phyloP scores from a whole-genome alignment of 1,139 yeast species.

The Saccharomyces uvarum region DNA sequence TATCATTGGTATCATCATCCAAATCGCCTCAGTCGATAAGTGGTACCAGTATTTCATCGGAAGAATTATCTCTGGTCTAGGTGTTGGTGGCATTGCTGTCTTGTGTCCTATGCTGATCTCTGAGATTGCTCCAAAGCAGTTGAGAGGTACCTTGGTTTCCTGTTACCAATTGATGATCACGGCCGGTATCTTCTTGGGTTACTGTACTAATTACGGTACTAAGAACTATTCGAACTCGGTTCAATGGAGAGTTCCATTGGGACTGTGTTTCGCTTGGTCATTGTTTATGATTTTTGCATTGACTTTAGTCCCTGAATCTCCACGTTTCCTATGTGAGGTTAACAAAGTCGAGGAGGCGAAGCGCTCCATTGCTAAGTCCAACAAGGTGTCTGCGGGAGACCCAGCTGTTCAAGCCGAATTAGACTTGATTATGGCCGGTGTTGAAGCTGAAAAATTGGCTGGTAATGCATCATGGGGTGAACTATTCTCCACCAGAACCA shows the following conservation, averaged over 20 bases:
- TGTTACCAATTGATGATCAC: conserved; percentile 56
- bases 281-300: conserved; percentile 41
- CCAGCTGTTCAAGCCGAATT: conserved; percentile 47
- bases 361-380: conserved; percentile 37
- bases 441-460: conserved; percentile 38
- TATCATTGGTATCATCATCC: conserved; percentile 53
- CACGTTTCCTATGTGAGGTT: conserved; percentile 53
- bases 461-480: conserved; percentile 34
- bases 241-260: conserved; percentile 55
- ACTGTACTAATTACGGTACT: conserved; percentile 50
- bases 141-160: conserved; percentile 57
- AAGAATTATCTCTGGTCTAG: conserved; percentile 52
- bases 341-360: conserved; percentile 50
- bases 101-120: conserved; percentile 54
- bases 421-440: conserved; percentile 52
- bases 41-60: conserved; percentile 51
- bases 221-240: conserved; percentile 38
- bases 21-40: conserved; percentile 40
- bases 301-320: conserved; percentile 65
- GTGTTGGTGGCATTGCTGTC: conserved; percentile 54
- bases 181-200: conserved; percentile 50
- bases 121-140: conserved; percentile 54
- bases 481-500: conserved; percentile 27
- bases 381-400: conserved; percentile 38
- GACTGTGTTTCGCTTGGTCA: conserved; percentile 40